Base-by-base conservation (phyloP, 768 basidiomycete species). In the Trametes maxima region DNA sequence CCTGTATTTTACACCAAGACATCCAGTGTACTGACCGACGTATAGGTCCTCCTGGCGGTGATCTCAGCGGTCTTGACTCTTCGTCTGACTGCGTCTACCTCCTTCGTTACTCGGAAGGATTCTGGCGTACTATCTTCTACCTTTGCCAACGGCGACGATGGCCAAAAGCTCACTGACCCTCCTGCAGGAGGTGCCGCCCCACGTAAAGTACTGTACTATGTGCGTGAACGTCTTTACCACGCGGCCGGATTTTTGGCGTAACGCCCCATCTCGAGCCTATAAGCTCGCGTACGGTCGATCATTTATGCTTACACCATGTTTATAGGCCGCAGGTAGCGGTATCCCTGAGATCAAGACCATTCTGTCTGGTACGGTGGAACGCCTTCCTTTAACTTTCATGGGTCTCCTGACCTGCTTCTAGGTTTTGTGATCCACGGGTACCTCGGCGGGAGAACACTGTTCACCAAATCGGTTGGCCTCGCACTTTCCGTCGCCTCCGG, bases 401-500 rank as follows among this genome's bases (percentile, higher is more conserved):
- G 42, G 39, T 58, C 58, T 48, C 35, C 63, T 50, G 37, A 49
- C 46, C 67, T 71, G 19, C 19, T 11, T 47, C 12, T 60, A 86
- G 94, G 95, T 37, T 98, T 97, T 69, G 95, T 98, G 24, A 97
- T 99, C 58, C 94, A 97, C 62, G 97, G 97, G 17, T 99, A 96
- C 72, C 88, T 99, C 39, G 97, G 97, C 22, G 89, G 81, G 24
- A 88, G 94, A 61, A 92, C 90, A 0, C 76, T 99, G 47, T 88
- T 95, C 72, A 94, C 91, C 4, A 99, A 99, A 72, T 82, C 90
- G 6, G 81, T 96, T 22, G 96, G 95, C 12, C 75, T 99, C 56
- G 86, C 95, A 0, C 79, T 99, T 1, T 90, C 92, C 4, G 95
- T 98, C 21, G 95, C 92, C 3, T 95, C 94, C 0, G 97, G 97